Conservation (phyloP, 2,329 filamentous ascomycete genomes). For the Colletotrichum limetticola region DNA sequence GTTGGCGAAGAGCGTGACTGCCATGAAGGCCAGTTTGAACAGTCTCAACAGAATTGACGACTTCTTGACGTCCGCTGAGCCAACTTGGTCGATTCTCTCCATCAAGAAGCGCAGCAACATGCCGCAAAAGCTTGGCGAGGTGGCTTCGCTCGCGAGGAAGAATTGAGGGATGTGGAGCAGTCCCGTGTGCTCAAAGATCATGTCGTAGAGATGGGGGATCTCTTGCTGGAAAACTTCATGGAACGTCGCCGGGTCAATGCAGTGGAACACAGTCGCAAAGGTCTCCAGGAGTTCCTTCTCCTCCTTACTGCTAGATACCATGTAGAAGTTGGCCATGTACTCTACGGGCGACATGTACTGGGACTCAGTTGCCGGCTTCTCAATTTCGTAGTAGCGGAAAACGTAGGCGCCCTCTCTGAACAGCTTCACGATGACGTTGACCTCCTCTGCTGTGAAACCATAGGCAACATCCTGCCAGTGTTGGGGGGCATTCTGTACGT, state of each 20-base stretch:
- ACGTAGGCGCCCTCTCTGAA: conserved; percentile 97
- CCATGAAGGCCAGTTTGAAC: conserved; percentile 99
- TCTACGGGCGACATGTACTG: conserved; percentile 86
- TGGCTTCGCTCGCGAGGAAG: conserved; percentile 98
- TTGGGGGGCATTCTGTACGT: conserved; percentile 79
- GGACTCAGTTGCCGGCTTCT: conserved; percentile 78
- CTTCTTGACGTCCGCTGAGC: conserved; percentile 89
- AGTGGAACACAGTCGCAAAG: conserved; percentile 98
- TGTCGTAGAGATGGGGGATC: conserved; percentile 95
- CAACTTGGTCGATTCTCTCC: conserved; percentile 95
- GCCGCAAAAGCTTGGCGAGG: conserved; percentile 95
- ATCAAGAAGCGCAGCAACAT: conserved; percentile 98
- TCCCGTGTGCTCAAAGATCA: conserved; percentile 97
- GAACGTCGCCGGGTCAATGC: conserved; percentile 97
- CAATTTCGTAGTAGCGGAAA: conserved; percentile 95
- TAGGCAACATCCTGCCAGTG: conserved; percentile 98
- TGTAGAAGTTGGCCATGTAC: conserved; percentile 93
- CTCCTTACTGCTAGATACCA: conserved; percentile 92
- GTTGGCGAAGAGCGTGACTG: conserved; percentile 91
- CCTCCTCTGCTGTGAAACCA: conserved; percentile 97
- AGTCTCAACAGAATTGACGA: conserved; percentile 92
- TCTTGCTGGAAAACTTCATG: conserved; percentile 98
- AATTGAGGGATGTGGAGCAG: conserved; percentile 97
- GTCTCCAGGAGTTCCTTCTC: conserved; percentile 98
- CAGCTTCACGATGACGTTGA: conserved; percentile 94